A percentile compares a stretch with the other conserved stretches of the same genome.
Evolutionary conservation across 2,329 filamentous ascomycete species (phyloP).

Genomic region (Dactylellina haptotyla): DNA sequence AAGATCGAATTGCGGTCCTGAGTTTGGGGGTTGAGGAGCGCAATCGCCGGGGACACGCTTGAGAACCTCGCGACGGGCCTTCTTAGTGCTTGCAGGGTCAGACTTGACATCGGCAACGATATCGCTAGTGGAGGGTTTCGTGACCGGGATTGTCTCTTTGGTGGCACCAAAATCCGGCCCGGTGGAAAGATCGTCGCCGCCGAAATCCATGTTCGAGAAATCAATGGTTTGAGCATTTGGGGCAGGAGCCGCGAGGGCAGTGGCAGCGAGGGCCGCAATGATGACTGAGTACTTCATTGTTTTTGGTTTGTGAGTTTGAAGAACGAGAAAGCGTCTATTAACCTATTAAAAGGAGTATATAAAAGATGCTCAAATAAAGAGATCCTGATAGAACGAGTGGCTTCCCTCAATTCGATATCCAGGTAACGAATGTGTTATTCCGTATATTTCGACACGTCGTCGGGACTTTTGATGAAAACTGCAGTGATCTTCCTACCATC

Average conservation of each 20-base stretch:
- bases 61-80: constrained; percentile 10
- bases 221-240: constrained; percentile 33
- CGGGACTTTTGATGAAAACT: constrained; percentile 1
- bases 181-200: constrained; percentile 21
- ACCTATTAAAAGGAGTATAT: neutral
- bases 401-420: neutral
- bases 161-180: constrained; percentile 29
- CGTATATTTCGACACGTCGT: neutral
- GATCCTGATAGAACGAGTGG: constrained; percentile 14
- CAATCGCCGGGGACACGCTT: constrained; percentile 42
- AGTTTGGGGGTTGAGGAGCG: constrained; percentile 23
- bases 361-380: constrained; percentile 31
- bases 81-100: constrained; percentile 29
- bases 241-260: constrained; percentile 27
- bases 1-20: constrained; percentile 33
- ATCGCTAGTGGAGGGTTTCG: constrained; percentile 18
- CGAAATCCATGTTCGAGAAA: constrained; percentile 24
- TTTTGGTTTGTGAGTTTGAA: neutral
- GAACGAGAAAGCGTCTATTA: neutral
- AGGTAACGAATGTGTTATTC: constrained; percentile 20
- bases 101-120: constrained; percentile 27
- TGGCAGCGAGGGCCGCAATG: constrained; percentile 24
- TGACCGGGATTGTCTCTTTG: constrained; percentile 35
- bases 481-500: constrained; percentile 17
- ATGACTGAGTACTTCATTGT: constrained; percentile 34